Conservation (phyloP, 805 yeast genomes). For the Myxozyma neotropica region DNA sequence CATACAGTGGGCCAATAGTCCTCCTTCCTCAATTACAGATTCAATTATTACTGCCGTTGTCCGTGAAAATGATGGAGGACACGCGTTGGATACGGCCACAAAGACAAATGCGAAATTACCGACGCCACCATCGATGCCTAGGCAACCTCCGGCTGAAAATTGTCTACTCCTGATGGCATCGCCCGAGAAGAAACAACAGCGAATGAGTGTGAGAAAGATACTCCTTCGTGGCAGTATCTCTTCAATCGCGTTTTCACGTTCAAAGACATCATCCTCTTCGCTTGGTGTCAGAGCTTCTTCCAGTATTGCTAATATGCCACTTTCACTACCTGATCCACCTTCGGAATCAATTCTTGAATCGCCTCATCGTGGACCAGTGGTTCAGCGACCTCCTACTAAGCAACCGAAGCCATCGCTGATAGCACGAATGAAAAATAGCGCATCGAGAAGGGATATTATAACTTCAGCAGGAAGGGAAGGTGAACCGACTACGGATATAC, state of each 20-base stretch:
- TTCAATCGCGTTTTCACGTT: too few relatives aligned
- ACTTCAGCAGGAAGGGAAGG: background rate
- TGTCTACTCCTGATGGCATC: too few relatives aligned
- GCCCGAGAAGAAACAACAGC: too few relatives aligned
- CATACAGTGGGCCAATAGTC: slow-evolving; percentile 13
- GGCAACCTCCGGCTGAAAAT: too few relatives aligned
- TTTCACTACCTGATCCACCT: background rate
- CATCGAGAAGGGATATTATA: background rate
- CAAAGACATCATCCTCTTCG: too few relatives aligned
- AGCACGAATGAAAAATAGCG: background rate
- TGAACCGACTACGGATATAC: background rate
- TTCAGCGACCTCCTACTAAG: background rate
- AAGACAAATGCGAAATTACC: too few relatives aligned
- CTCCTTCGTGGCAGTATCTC: too few relatives aligned
- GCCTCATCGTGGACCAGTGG: too few relatives aligned
- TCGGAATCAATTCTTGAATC: background rate
- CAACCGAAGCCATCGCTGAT: background rate
- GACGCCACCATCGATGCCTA: too few relatives aligned
- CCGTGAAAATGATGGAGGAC: background rate
- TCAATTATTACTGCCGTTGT: background rate
- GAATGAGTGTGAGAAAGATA: too few relatives aligned
- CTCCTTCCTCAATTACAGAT: background rate
- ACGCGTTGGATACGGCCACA: background rate
- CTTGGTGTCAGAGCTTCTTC: too few relatives aligned
- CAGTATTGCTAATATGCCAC: too few relatives aligned